Evolutionary conservation across 2,329 filamentous ascomycete species (phyloP), one percentile per base, ranked within the genome.

Genomic region (Drechslerella coelobrocha): DNA sequence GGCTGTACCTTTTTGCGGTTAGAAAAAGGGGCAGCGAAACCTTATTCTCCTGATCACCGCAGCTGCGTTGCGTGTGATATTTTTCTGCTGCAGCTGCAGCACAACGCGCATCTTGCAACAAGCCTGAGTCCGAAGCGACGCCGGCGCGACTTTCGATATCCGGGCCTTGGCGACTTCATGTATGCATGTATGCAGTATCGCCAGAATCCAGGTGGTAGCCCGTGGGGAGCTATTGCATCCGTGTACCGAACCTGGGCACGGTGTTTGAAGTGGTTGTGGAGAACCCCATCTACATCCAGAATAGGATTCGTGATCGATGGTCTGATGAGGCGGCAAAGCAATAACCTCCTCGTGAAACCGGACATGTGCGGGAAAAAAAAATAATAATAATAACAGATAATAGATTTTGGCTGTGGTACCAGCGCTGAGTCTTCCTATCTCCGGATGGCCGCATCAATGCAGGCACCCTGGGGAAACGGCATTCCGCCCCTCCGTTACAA

Each of bases 11-110:
- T 12, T 12, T 50, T 50, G 56, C 50, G 55, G 55, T 61, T 68
- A 61, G 56, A 50, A 60, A 61, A 56, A 61, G 55, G 56, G 62
- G 55, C 34, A 23, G 26, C 24, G 41, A 68, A 68, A 54, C 55
- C 45, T 31, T 60, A 60, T 39, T 5, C 5, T n/a, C 34, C 17
- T 10, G 34, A 23, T 26, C 31, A n/a, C 23, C 23, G 19, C 6
- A 48, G 17, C 43, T 48, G 19, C 17, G 23, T 48, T 48, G 43
- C 43, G 43, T 26, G 19, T 10, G n/a, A 27, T 27, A 26, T 27
- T 27, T 12, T 24, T 10, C 24, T 24, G 23, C 27, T 4, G 23
- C 21, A 17, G n/a, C 39, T n/a, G 21, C 21, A 17, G 53, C 9
- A 41, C 56, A 60, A 60, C 56, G 45, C 56, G 51, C 24, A 41